Evolutionary conservation across 768 basidiomycete genomes (phyloP).

Genomic region (Lentinula edodes): DNA sequence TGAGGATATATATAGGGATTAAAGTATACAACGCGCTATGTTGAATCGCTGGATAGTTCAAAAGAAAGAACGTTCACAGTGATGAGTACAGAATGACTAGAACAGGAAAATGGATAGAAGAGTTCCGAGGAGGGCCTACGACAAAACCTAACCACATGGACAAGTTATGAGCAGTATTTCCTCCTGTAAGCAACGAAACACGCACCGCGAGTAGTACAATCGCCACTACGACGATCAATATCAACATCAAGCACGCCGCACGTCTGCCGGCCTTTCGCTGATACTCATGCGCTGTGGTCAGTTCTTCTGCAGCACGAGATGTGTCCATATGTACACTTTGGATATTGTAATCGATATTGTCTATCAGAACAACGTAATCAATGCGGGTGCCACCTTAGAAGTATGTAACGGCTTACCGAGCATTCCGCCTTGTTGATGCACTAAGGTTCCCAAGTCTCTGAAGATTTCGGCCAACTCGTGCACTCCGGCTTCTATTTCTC

Average conservation of each 20-base stretch:
- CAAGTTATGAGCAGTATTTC: too few species aligned
- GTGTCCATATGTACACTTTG: conserved; percentile 83
- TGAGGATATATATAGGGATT: too few species aligned
- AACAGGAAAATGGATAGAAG: too few species aligned
- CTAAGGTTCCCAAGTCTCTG: conserved; percentile 90
- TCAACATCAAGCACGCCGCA: conserved; percentile 84
- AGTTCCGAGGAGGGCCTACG: too few species aligned
- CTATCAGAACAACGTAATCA: conserved; percentile 31
- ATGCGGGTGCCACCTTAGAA: neutral
- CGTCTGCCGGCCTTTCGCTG: conserved; percentile 91
- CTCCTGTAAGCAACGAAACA: neutral
- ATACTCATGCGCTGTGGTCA: conserved; percentile 85
- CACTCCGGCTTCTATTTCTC: conserved; percentile 95
- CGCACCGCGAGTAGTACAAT: conserved; percentile 90
- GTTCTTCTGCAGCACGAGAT: conserved; percentile 75
- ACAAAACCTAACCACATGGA: too few species aligned
- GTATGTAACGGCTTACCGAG: conserved; percentile 48
- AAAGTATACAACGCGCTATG: too few species aligned
- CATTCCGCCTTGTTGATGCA: conserved; percentile 92
- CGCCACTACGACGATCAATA: conserved; percentile 80
- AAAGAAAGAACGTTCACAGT: too few species aligned
- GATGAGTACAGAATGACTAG: too few species aligned
- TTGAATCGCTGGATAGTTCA: too few species aligned
- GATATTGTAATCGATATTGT: conserved; percentile 94
- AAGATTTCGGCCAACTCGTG: conserved; percentile 96